Percentiles rank a stretch among this genome's conserved stretches.
phyloP scores from a whole-genome alignment of 75 land plant species.

The Cryptomeria japonica region DNA sequence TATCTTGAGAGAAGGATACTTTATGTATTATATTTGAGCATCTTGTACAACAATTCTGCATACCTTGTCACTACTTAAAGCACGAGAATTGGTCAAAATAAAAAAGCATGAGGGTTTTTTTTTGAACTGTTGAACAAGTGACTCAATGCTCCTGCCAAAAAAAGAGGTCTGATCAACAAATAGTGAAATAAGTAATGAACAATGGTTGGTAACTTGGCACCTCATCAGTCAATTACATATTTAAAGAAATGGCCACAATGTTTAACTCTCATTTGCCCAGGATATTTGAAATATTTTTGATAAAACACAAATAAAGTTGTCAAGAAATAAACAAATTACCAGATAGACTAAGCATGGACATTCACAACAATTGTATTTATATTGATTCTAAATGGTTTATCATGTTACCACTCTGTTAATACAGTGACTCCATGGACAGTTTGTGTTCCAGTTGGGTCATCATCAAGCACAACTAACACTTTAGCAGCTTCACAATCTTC shows the following conservation, averaged over 20 bases:
- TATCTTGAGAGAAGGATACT: not conserved
- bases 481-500: constrained; percentile 45
- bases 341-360: not conserved
- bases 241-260: not conserved
- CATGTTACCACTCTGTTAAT: constrained; percentile 86
- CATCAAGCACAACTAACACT: constrained; percentile 92
- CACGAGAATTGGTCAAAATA: constrained; percentile 92
- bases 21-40: not conserved
- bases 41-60: not conserved
- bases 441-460: constrained; percentile 99
- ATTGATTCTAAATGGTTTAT: not conserved
- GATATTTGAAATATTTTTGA: not conserved
- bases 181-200: not conserved
- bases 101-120: constrained; percentile 81
- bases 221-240: not conserved
- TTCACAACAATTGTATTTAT: not conserved
- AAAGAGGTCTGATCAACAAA: not conserved
- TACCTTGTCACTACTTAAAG: constrained; percentile 90
- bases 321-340: not conserved
- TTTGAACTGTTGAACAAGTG: constrained; percentile 72
- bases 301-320: not conserved
- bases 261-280: not conserved
- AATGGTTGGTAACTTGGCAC: not conserved
- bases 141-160: constrained; percentile 65
- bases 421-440: constrained; percentile 97